Evolutionary conservation across 108 stramenopile genomes (phyloP).

Genomic region (Pelagomonas calceolata): DNA sequence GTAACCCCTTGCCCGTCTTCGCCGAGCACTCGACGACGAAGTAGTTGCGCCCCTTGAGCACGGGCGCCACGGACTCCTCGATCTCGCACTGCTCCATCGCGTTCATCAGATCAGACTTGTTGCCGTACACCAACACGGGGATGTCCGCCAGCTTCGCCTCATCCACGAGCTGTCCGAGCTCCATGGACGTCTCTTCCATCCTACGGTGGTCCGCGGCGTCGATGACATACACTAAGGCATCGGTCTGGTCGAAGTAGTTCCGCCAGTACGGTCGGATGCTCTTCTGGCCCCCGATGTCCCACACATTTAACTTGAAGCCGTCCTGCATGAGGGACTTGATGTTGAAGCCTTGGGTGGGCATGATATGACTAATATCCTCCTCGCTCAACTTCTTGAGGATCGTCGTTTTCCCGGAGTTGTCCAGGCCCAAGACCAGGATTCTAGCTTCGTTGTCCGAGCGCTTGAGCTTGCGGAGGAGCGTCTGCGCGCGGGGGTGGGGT

Average conservation of each 20-base stretch:
- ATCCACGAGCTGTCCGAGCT: constrained; percentile 34
- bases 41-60: constrained; percentile 20
- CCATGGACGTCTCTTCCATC: constrained; percentile 40
- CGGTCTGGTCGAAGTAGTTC: constrained; percentile 53
- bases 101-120: constrained; percentile 59
- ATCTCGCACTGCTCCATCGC: constrained; percentile 48
- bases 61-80: constrained; percentile 31
- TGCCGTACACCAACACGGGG: constrained; percentile 52
- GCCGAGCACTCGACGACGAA: constrained; percentile 51
- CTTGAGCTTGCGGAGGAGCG: constrained; percentile 61
- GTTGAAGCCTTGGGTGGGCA: constrained; percentile 65
- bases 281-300: constrained; percentile 62
- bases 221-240: constrained; percentile 45
- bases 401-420: constrained; percentile 62
- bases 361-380: constrained; percentile 48
- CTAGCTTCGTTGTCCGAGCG: constrained; percentile 51
- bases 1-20: constrained; percentile 56
- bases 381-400: constrained; percentile 56
- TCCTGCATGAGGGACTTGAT: constrained; percentile 52
- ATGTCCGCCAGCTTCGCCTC: constrained; percentile 49
- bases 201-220: constrained; percentile 35
- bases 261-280: constrained; percentile 50
- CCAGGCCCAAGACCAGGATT: constrained; percentile 52
- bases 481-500: constrained; percentile 3
- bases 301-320: constrained; percentile 59